Base-by-base conservation (phyloP, 306 rosid species). In the Rubus idaeus region DNA sequence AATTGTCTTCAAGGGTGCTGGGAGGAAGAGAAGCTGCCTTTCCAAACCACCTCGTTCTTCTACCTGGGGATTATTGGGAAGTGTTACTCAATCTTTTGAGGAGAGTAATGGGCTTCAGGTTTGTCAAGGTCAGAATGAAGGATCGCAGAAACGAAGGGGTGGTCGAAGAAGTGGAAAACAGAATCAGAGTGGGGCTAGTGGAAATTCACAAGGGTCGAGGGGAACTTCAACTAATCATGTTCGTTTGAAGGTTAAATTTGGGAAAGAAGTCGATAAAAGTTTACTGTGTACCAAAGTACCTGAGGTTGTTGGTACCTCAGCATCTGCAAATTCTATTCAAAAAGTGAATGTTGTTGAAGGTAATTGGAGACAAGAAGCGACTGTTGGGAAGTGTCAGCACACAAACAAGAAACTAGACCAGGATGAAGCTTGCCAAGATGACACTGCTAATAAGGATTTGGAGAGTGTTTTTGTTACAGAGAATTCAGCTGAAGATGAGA, bases 221-320 rank as follows among this genome's bases (percentile, higher is more conserved):
- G 83, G 76, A 74, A 87, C 85, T 78, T 61, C 86, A 78, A 84
- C 87, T 58, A 81, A 86, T 56, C 84, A 80, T 58, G 69, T 91
- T 73, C 98, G 98, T 79, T 86, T 96, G 85, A 96, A 87, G 91
- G 91, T 96, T 72, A 93, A 85, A 77, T 39, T 87, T 68, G 97
- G 98, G 80, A 91, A 96, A 68, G 86, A 82, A 66, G 74, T 78
- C 44, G 81, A 75, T 84, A 81, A 83, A 80, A 84, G 83, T 74
- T 79, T 80, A 83, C 83, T 86, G 71, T 83, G 71, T 79, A 75
- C 75, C 79, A 83, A 71, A 64, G 85, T 80, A 84, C 89, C 95
- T 1, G 89, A 89, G 78, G 73, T 79, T 77, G 84, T 75, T 77
- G 80, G 83, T 85, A 70, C 83, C 76, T 76, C 81, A 72, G 68